Evolutionary conservation across 2,329 filamentous ascomycete species (phyloP), one percentile per base, ranked within the genome.

Genomic region (Colletotrichum magnum): DNA sequence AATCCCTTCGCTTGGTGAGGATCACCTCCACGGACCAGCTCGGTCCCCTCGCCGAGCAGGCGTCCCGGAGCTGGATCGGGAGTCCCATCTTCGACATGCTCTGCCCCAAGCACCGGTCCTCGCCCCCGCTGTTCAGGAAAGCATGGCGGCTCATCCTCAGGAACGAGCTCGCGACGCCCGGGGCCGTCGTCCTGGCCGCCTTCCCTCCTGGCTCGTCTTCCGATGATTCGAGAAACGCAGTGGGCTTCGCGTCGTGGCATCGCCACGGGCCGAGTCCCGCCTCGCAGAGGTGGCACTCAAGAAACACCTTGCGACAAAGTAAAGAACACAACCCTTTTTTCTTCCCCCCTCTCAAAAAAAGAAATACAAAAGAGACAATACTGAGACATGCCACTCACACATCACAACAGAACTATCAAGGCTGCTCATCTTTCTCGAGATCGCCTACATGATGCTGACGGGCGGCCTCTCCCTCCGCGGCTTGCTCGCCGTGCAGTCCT

Each of bases 131-230:
- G 2, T 43, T 21, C n/a, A 24, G 51, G 5, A 21, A 26, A 13
- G 5, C 48, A 5, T 63, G 59, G 59, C 21, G 28, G n/a, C 39
- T 63, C 39, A 32, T 63, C 26, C 59, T 63, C 24, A 48, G 6
- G 13, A 7, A 47, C 15, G 59, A 63, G 26, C 24, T 47, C 5
- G 15, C 50, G 6, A 16, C 45, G n/a, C 50, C 59, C 1, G 58
- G 58, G 7, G 53, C 58, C 2, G 36, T 61, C 2, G 45, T 53
- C 4, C 9, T 32, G 2, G 36, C 50, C 10, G 48, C 18, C 18
- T 43, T 18, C 7, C 32, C 32, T 36, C 32, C 32, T 18, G 13
- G 12, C 13, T 36, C 41, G 2, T 5, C 5, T 6, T 45, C 48
- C 9, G 21, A 16, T 5, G 36, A 45, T 6, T 3, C 26, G 21